Base-by-base conservation (phyloP, 2,329 filamentous ascomycete genomes). In the Cephalotrichum gorgonifer region DNA sequence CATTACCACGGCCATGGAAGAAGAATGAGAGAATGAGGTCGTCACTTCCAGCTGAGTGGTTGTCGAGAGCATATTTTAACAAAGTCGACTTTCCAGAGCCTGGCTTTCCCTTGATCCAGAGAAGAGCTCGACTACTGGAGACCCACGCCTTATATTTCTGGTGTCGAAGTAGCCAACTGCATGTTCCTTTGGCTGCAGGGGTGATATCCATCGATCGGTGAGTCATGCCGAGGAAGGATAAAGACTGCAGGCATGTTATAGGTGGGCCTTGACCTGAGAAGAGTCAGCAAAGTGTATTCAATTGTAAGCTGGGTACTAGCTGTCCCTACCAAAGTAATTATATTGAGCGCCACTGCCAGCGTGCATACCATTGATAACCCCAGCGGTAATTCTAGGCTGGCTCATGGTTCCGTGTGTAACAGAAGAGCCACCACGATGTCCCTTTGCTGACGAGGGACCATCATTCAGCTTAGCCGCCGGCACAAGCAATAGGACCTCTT, bases 41-140 rank as follows among this genome's bases (percentile, higher is more conserved):
- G 3, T 28, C 14, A 3, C 48, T 49, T 48, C 48, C 8, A 7
- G 4, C 9, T 3, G n/a, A 31, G 42, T 58, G 52, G 28, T 61
- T 60, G 11, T 64, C 53, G 12, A 69, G 56, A 2, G 67, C 28
- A 51, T 61, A 58, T 31, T 56, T 57, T 44, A 71, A 55, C 28
- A 70, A 50, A 1, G 65, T 70, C 4, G 64, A 68, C 48, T 70
- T 70, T 2, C 67, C 66, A 1, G 62, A 60, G 6, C 66, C 66
- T 3, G 67, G 65, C 23, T 69, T 65, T 2, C 67, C 67, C 44
- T 64, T 65, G 31, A 70, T 62, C 64, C 63, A 69, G 4, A 67
- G 60, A 0, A 67, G 6, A 3, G 53, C 57, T 11, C 22, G 41
- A 6, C 55, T 9, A 0, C 25, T 1, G 0, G 4, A 2, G 4